Base-by-base conservation (phyloP, 768 basidiomycete genomes). In the Hericium erinaceus region DNA sequence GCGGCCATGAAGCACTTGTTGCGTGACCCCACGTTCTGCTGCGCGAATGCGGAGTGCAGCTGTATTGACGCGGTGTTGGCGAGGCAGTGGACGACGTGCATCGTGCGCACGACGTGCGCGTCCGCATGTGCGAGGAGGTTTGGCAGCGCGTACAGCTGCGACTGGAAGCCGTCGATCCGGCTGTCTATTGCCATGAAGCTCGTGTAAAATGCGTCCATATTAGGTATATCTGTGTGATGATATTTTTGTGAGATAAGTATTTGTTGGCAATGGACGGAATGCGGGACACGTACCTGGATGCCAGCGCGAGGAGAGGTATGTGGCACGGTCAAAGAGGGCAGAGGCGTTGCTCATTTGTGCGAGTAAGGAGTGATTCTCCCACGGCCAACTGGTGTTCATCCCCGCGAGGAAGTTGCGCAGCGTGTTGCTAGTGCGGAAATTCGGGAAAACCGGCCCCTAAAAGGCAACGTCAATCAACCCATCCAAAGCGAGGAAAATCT, bases 321-420 rank as follows among this genome's bases (percentile, higher is more conserved):
- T 73, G 9, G 84, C 79, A 22, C 78, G 74, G 62, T 84, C 83
- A 57, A 84, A 80, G 44, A 86, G 69, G 22, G 83, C 75, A 6
- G 79, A 74, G 1, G 83, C 81, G 61, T 85, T 84, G 57, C 74
- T 75, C 50, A 74, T 70, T 63, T 81, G 65, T 1, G 78, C 72
- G 20, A 74, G 70, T 11, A 73, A 67, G 24, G 73, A 74, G 39
- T 69, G 64, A 39, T 64, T 65, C 44, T 70, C 74, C 48, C 72
- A 68, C 52, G 66, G 70, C 52, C 62, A 64, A 48, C 68, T 68
- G 33, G 70, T 65, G 8, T 65, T 65, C 52, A 63, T 57, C 41
- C 73, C 74, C 33, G 71, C 69, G 39, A 83, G 67, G 63, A 80
- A 86, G 39, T 70, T 74, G 56, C 74, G 70, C 40, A 82, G 73